Evolutionary conservation across 768 basidiomycete genomes (phyloP).

Genomic region (Calvatia gigantea): DNA sequence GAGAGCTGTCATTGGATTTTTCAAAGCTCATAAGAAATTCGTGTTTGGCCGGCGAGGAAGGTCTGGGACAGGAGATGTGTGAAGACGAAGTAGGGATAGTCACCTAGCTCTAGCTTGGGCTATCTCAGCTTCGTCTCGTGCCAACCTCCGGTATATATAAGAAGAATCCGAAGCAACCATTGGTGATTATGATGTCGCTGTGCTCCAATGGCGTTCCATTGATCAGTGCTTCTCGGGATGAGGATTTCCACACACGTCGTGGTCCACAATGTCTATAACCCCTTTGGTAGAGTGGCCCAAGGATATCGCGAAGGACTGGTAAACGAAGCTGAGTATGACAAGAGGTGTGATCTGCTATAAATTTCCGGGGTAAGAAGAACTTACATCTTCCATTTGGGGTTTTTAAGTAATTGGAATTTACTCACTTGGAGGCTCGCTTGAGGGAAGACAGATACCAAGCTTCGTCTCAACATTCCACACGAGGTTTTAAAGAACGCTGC

Average conservation of each 20-base stretch:
- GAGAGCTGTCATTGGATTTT: slow-evolving; percentile 3
- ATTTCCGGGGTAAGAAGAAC: neutral
- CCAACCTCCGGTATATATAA: slow-evolving; percentile 7
- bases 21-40: slow-evolving; percentile 7
- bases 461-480: neutral
- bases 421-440: neutral
- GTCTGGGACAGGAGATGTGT: neutral
- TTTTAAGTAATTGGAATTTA: neutral
- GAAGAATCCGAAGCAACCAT: slow-evolving; percentile 10
- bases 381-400: neutral
- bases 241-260: neutral
- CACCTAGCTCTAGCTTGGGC: slow-evolving; percentile 5
- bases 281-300: neutral
- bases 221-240: neutral
- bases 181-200: neutral
- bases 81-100: neutral
- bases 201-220: slow-evolving; percentile 1
- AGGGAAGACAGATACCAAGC: neutral
- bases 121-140: slow-evolving; percentile 7
- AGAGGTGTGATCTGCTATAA: neutral
- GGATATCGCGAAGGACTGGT: neutral
- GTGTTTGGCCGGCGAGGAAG: neutral
- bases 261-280: neutral
- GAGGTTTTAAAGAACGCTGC: neutral
- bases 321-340: neutral